Evolutionary conservation across 169 alveolate genomes (phyloP).

Genomic region (Toxoplasma gondii): DNA sequence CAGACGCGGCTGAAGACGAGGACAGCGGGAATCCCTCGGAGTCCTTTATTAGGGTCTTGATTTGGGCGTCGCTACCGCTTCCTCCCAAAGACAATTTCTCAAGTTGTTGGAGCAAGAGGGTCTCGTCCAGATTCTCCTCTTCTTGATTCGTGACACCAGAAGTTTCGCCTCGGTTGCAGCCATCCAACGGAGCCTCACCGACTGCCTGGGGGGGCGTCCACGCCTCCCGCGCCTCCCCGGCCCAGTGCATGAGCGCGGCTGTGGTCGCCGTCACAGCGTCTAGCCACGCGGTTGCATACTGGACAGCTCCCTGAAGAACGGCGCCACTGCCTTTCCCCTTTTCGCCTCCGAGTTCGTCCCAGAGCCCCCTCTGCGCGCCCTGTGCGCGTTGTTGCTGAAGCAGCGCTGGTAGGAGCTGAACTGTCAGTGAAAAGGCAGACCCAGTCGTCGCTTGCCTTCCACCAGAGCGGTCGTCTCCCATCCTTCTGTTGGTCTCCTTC

Average conservation of each 20-base stretch:
- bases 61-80: neutral
- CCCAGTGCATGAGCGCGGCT: slow-evolving; percentile 31
- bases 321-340: neutral
- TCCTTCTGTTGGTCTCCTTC: neutral
- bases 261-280: slow-evolving; percentile 31
- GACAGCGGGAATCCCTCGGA: neutral
- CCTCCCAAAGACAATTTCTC: neutral
- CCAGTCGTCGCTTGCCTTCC: neutral
- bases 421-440: neutral
- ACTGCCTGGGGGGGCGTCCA: neutral
- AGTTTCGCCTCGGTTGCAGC: neutral
- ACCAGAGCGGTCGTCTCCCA: neutral
- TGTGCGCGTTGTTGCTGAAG: neutral
- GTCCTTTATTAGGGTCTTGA: neutral
- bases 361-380: neutral
- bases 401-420: slow-evolving; percentile 6
- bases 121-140: neutral
- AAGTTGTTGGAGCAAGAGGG: slow-evolving; percentile 22
- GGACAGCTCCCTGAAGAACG: neutral
- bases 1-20: neutral
- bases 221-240: slow-evolving; percentile 31
- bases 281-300: slow-evolving; percentile 17
- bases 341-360: slow-evolving; percentile 23
- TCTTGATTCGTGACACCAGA: neutral
- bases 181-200: neutral